Conservation (phyloP, 1,284 basidiomycete genomes). For the Trametes hirsuta region DNA sequence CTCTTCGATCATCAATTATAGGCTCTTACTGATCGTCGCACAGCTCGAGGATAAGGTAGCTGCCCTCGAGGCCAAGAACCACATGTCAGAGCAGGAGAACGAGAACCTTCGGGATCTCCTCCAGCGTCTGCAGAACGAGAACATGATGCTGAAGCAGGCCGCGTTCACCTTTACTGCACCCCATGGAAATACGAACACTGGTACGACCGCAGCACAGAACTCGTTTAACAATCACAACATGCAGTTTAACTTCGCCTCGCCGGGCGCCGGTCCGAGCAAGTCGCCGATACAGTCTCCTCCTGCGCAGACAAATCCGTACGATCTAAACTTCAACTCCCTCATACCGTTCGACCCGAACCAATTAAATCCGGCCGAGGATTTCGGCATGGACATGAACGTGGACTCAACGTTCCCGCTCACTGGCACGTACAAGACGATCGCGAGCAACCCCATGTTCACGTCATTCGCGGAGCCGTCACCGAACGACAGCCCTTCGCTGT, state of each 20-base stretch:
- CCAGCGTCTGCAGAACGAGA: conserved; percentile 77
- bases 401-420: conserved; percentile 55
- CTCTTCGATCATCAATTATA: not conserved
- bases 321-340: conserved; percentile 66
- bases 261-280: conserved; percentile 34
- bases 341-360: conserved; percentile 67
- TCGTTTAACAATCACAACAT: conserved; percentile 26
- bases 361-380: conserved; percentile 64
- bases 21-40: conserved; percentile 5
- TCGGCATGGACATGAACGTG: conserved; percentile 56
- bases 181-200: conserved; percentile 35
- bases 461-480: conserved; percentile 70
- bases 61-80: conserved; percentile 76
- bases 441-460: conserved; percentile 78
- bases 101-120: conserved; percentile 79
- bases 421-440: conserved; percentile 71
- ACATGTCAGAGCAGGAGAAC: conserved; percentile 68
- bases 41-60: conserved; percentile 85
- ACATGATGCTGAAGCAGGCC: conserved; percentile 69
- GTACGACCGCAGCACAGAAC: conserved; percentile 16
- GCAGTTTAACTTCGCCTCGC: conserved; percentile 33
- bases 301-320: conserved; percentile 31
- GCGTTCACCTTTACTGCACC: conserved; percentile 78
- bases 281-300: conserved; percentile 29
- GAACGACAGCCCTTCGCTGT: conserved; percentile 31